Evolutionary conservation across 768 basidiomycete species (phyloP).

Genomic region (Pholiota microspora): DNA sequence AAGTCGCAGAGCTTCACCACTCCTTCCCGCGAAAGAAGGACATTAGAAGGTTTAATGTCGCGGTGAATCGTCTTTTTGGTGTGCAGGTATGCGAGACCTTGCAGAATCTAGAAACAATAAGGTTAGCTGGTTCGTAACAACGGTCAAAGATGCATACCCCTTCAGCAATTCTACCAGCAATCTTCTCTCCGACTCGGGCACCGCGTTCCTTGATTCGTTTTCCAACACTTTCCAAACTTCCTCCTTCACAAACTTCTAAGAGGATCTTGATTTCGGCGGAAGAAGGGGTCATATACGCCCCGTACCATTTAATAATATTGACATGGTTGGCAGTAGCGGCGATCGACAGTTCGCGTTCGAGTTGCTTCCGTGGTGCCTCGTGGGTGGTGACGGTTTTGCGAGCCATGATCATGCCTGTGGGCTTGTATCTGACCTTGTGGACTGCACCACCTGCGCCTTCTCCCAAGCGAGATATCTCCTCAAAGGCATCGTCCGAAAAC

Average conservation of each 20-base stretch:
- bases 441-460: constrained; percentile 98
- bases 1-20: constrained; percentile 93
- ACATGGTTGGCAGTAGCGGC: constrained; percentile 79
- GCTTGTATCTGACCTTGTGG: constrained; percentile 86
- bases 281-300: constrained; percentile 85
- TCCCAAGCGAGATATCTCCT: constrained; percentile 77
- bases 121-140: constrained; percentile 7
- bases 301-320: constrained; percentile 91
- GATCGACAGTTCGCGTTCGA: constrained; percentile 89
- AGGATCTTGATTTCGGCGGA: constrained; percentile 92
- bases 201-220: constrained; percentile 78
- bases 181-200: constrained; percentile 80
- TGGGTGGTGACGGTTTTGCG: constrained; percentile 92
- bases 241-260: constrained; percentile 89
- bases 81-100: constrained; percentile 94
- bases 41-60: constrained; percentile 93
- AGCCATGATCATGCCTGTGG: constrained; percentile 80
- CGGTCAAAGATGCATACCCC: constrained; percentile 57
- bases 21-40: constrained; percentile 86
- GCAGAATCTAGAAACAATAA: constrained; percentile 56
- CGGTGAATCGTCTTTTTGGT: constrained; percentile 91
- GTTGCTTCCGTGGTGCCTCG: constrained; percentile 89
- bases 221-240: constrained; percentile 87
- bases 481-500: constrained; percentile 72
- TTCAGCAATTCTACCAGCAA: constrained; percentile 90